A percentile compares a stretch with the other conserved stretches of the same genome.
Conservation (phyloP, 2,329 filamentous ascomycete species). For the Endoconidiophora polonica region DNA sequence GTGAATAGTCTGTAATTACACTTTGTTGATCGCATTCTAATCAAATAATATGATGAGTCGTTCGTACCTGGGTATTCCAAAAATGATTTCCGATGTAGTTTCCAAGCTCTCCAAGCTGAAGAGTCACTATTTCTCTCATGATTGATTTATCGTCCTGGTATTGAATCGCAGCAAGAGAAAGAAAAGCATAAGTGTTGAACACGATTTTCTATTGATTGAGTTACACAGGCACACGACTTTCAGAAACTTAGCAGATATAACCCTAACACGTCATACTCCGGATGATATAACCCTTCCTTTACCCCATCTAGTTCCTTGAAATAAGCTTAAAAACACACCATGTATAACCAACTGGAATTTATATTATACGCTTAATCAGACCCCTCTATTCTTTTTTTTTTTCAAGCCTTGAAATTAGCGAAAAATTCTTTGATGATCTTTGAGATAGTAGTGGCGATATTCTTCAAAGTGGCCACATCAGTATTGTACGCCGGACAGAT, state of each 20-base stretch:
- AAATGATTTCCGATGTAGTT: slow-evolving; percentile 94
- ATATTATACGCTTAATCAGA: too few relatives aligned
- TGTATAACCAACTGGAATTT: too few relatives aligned
- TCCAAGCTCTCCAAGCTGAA: slow-evolving; percentile 82
- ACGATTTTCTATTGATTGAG: neutral
- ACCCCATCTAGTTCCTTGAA: neutral
- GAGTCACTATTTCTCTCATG: slow-evolving; percentile 59
- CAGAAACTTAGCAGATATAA: too few relatives aligned
- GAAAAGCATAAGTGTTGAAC: neutral
- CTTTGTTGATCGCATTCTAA: neutral
- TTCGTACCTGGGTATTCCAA: slow-evolving; percentile 74
- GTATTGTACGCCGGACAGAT: slow-evolving; percentile 53
- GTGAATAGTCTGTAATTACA: neutral
- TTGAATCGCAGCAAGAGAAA: too few relatives aligned
- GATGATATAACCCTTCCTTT: too few relatives aligned
- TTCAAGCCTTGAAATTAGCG: neutral
- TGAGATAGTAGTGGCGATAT: neutral
- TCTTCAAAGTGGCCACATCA: slow-evolving; percentile 20
- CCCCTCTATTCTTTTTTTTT: too few relatives aligned
- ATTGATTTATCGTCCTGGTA: neutral
- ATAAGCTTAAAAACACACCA: too few relatives aligned
- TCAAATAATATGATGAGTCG: neutral
- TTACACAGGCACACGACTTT: neutral
- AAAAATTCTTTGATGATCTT: neutral
- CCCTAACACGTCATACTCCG: too few relatives aligned